Evolutionary conservation across 306 rosid species (phyloP).

Genomic region (Casuarina equisetifolia): DNA sequence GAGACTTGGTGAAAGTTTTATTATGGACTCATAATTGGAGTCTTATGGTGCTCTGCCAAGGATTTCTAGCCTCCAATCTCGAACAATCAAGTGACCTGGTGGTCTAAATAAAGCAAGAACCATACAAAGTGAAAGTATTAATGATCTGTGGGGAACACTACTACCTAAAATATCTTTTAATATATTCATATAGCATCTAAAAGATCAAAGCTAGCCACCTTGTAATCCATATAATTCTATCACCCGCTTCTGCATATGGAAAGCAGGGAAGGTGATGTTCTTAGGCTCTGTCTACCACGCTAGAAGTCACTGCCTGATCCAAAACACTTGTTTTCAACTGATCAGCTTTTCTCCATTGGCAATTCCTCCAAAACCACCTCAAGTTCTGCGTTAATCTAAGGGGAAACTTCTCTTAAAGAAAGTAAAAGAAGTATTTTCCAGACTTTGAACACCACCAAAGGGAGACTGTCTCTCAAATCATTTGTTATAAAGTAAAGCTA

Average conservation of each 20-base stretch:
- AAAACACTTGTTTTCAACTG: not conserved
- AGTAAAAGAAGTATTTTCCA: not conserved
- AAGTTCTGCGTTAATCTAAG: constrained; percentile 1
- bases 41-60: not conserved
- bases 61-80: not conserved
- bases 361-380: not conserved
- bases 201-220: not conserved
- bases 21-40: not conserved
- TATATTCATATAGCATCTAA: not conserved
- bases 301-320: not conserved
- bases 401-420: not conserved
- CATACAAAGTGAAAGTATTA: not conserved
- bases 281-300: not conserved
- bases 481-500: not conserved
- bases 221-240: not conserved
- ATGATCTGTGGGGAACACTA: not conserved
- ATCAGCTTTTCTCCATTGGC: not conserved
- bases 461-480: not conserved
- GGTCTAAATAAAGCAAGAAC: not conserved
- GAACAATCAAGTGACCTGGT: not conserved
- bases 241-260: not conserved
- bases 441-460: not conserved
- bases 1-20: not conserved
- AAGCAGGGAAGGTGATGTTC: not conserved
- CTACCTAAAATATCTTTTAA: not conserved